Percentiles rank a stretch among this genome's conserved stretches.
phyloP scores from a whole-genome alignment of 352 stramenopile genomes.

The Detonula confervacea region DNA sequence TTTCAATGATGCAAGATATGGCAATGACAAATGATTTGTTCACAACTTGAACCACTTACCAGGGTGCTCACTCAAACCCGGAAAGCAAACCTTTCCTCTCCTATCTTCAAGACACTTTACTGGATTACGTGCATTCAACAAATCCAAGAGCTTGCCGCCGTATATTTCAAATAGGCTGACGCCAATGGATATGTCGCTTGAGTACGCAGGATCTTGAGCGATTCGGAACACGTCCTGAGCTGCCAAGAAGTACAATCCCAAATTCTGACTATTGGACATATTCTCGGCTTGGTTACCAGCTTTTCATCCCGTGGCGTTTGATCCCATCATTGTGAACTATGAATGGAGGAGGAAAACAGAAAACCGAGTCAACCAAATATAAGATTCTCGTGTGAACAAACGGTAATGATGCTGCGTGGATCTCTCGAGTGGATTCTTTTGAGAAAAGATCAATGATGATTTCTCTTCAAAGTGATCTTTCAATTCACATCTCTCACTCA shows the following conservation, averaged over 20 bases:
- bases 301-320: constrained; percentile 74
- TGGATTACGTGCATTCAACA: constrained; percentile 91
- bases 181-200: constrained; percentile 88
- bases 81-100: constrained; percentile 94
- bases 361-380: no score
- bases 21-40: no score
- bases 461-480: no score
- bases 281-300: constrained; percentile 61
- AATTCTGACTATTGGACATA: constrained; percentile 48
- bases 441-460: no score
- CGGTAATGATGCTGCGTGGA: no score
- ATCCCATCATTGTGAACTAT: constrained; percentile 88
- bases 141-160: constrained; percentile 93
- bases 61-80: constrained; percentile 93
- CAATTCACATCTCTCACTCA: no score
- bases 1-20: no score
- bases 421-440: no score
- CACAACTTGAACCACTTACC: no score
- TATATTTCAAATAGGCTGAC: constrained; percentile 99
- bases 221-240: constrained; percentile 85
- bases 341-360: no score
- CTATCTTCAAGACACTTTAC: constrained; percentile 96
- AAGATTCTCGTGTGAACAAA: no score
- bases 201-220: constrained; percentile 68
- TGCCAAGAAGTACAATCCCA: constrained; percentile 86